These are phyloP conservation scores for Schwanniomyces polymorphus DNA, from an alignment of 805 yeast genomes.

Conservation along the genomic window DNA sequence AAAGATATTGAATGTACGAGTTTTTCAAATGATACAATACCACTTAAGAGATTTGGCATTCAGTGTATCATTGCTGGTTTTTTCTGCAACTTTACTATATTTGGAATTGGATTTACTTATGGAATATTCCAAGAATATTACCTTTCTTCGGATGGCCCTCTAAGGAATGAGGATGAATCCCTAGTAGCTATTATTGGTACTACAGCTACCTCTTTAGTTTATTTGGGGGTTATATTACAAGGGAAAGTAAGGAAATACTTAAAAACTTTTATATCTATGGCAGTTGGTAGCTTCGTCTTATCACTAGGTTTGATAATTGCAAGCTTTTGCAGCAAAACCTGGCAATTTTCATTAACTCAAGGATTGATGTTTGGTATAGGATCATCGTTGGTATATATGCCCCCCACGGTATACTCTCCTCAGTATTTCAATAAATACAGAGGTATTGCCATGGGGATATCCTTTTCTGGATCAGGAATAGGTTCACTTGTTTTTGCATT, in stretches of 20 bases:
- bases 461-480: constrained; percentile 36
- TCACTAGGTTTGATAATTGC: constrained; percentile 27
- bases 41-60: constrained; percentile 6
- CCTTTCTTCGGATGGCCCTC: constrained; percentile 26
- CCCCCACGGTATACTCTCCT: constrained; percentile 35
- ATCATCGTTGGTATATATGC: constrained; percentile 26
- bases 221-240: constrained; percentile 25
- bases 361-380: constrained; percentile 35
- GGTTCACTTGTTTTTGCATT: constrained; percentile 34
- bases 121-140: constrained; percentile 40
- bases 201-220: constrained; percentile 27
- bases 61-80: constrained; percentile 15
- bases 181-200: constrained; percentile 35
- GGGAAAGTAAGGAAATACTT: constrained; percentile 15
- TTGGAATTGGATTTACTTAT: constrained; percentile 35
- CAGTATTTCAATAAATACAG: constrained; percentile 26
- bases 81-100: constrained; percentile 28
- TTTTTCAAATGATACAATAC: constrained; percentile 1
- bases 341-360: constrained; percentile 30
- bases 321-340: constrained; percentile 16
- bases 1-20: too few species aligned
- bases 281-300: constrained; percentile 23
- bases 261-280: constrained; percentile 21
- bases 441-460: constrained; percentile 33
- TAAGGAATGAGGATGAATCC: constrained; percentile 18